These are phyloP conservation scores for Populus tremula DNA, from an alignment of 345 rosid genomes.

Conservation along the genomic window DNA sequence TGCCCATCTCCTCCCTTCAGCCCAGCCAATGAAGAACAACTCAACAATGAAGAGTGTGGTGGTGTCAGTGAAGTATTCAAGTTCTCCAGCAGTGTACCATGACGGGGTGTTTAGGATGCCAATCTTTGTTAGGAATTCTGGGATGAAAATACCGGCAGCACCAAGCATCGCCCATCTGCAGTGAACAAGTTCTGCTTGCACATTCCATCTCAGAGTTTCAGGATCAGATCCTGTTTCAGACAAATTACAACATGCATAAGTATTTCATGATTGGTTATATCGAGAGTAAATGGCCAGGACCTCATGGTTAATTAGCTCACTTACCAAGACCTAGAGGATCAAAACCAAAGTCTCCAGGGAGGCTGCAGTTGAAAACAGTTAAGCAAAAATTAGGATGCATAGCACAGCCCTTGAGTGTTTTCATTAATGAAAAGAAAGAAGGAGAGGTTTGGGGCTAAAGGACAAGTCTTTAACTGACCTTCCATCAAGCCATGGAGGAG, in stretches of 20 bases:
- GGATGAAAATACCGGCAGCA: constrained; percentile 94
- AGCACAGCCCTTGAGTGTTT: neutral
- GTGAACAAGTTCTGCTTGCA: constrained; percentile 82
- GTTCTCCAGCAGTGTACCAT: constrained; percentile 85
- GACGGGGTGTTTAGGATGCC: constrained; percentile 93
- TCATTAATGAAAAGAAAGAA: neutral
- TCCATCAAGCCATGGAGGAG: constrained; percentile 97
- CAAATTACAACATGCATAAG: neutral
- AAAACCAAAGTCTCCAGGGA: constrained; percentile 94
- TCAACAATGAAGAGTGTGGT: constrained; percentile 68
- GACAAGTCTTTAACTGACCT: constrained; percentile 29
- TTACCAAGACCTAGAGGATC: constrained; percentile 94
- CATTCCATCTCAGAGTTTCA: constrained; percentile 87
- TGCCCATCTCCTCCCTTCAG: constrained; percentile 96
- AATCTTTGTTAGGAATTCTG: constrained; percentile 82
- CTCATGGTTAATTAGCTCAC: neutral
- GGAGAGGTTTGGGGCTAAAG: neutral
- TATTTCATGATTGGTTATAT: neutral
- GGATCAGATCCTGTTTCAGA: constrained; percentile 72
- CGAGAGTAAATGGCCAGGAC: neutral
- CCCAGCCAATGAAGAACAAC: constrained; percentile 89
- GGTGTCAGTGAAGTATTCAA: constrained; percentile 80
- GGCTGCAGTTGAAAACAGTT: constrained; percentile 44
- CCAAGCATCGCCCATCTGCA: constrained; percentile 99
- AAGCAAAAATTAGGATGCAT: neutral